Base-by-base conservation (phyloP, 2,329 filamentous ascomycete species). In the Paecilomyces niveus region DNA sequence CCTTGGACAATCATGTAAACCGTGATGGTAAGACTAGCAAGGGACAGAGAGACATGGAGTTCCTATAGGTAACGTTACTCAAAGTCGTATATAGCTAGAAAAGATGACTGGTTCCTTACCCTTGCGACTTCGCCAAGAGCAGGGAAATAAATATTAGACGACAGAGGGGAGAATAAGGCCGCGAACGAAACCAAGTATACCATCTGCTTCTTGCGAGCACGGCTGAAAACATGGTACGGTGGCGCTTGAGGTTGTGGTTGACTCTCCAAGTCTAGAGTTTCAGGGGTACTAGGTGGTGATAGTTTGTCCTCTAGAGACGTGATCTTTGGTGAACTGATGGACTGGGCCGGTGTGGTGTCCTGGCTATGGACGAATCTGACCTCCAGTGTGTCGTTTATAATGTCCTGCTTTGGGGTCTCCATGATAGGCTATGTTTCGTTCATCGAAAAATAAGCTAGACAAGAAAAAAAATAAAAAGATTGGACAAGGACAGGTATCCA, bases 1-100 rank as follows among this genome's bases (percentile, higher is more conserved):
- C 78, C 81, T 67, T 83, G 81, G 3, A 81, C 69, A 54, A 82
- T 72, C 67, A 81, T 77, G 62, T 83, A 83, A 35, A 72, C 60
- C 0, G 74, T 75, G 18, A 76, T 67, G 0, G 74, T 75, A n/a
- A 75, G 60, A 11, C 68, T 72, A 18, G 70, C 64, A 2, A 71
- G 58, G 11, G 68, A 62, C 54, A 67, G 65, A 7, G 65, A 70
- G 50, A 71, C 57, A 33, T 66, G 29, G 7, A 73, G 59, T 21
- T 69, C 60, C 58, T 65, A 29, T 13, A 52, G 21, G 10, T n/a
- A 51, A 32, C 7, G 21, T 35, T 5, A 9, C 59, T 58, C 32
- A 49, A 33, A 11, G 5, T 35, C 22, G 21, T 29, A 50, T 24
- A 21, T 31, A 54, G 10, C 11, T 50, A 2, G 24, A 24, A 15